Evolutionary conservation across 371 early-diverging fungal species (phyloP), one percentile per base, ranked within the genome.

Genomic region (Apophysomyces trapeziformis): DNA sequence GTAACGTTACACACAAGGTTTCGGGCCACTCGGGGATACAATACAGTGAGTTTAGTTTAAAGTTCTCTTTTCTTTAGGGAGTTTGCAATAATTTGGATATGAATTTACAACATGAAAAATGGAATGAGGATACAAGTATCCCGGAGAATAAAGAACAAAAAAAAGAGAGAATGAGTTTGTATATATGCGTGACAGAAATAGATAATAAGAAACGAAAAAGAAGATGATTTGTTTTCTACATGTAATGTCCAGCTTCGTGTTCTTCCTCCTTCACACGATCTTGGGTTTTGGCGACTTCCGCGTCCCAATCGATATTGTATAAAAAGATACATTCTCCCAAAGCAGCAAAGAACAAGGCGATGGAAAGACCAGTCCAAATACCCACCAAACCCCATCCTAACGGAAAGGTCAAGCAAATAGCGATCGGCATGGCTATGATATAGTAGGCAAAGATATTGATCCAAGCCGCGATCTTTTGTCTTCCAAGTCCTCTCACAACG

Each of bases 381-480:
- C 93, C 93, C 7, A 71, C 70, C 32, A 92, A 77, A 1, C 84
- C 84, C 85, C 84, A 80, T 14, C 68, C 64, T 8, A 78, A 41
- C 26, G 79, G 68, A 75, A 91, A 90, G 1, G 90, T 87, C 70
- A 90, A 61, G 35, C 73, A 71, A 38, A 87, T 78, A 1, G 90
- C 92, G 47, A 90, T 66, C 0, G 93, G 93, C 45, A 92, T 73
- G 6, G 88, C 93, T 2, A 92, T 68, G n/a, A 87, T 36, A 68
- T 88, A 90, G 70, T 91, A 91, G 0, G 87, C 87, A 36, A 89
- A 66, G 44, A 93, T 57, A 74, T 88, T 90, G 63, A 92, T 75
- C 60, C 77, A 77, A 4, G 93, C 92, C 8, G 91, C 92, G 21
- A 88, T 62, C 16, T 87, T 85, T 63, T 92, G 92, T 41, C 89